Conservation (phyloP, 768 basidiomycete genomes). For the Naganishia friedmannii region DNA sequence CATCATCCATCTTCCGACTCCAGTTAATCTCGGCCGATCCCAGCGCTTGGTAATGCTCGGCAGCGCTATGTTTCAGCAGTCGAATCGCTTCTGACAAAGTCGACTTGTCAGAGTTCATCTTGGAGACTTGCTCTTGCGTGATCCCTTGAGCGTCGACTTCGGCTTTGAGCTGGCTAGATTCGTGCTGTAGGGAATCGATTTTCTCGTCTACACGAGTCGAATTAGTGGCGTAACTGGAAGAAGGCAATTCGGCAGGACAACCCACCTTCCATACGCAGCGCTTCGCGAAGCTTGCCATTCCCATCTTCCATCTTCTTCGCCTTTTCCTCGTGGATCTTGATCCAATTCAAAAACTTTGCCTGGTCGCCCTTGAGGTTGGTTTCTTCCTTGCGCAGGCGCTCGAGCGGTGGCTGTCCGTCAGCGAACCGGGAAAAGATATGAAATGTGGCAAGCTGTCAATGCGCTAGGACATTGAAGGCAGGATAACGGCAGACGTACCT, state of each 20-base stretch:
- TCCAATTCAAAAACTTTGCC: slow-evolving; percentile 48
- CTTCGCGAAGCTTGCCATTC: slow-evolving; percentile 59
- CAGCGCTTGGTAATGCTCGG: slow-evolving; percentile 68
- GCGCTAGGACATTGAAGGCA: neutral
- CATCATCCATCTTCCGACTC: slow-evolving; percentile 70
- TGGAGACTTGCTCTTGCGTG: slow-evolving; percentile 80
- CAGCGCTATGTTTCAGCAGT: slow-evolving; percentile 71
- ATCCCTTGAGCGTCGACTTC: slow-evolving; percentile 83
- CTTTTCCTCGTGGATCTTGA: slow-evolving; percentile 53
- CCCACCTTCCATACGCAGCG: slow-evolving; percentile 42
- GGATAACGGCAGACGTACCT: slow-evolving; percentile 36
- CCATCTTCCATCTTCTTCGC: slow-evolving; percentile 71
- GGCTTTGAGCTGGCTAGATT: slow-evolving; percentile 55
- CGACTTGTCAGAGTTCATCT: slow-evolving; percentile 88
- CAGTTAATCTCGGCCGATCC: slow-evolving; percentile 80
- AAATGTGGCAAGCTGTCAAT: neutral
- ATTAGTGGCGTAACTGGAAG: no score
- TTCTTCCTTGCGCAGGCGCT: slow-evolving; percentile 54
- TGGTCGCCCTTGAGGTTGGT: slow-evolving; percentile 65
- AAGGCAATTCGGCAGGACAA: no score
- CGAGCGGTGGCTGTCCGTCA: slow-evolving; percentile 44
- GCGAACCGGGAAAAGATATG: no score
- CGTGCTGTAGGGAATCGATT: slow-evolving; percentile 63
- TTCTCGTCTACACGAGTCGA: slow-evolving; percentile 40
- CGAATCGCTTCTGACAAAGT: slow-evolving; percentile 68